phyloP scores from a whole-genome alignment of 2,329 filamentous ascomycete species.

The Coniochaeta pulveracea region DNA sequence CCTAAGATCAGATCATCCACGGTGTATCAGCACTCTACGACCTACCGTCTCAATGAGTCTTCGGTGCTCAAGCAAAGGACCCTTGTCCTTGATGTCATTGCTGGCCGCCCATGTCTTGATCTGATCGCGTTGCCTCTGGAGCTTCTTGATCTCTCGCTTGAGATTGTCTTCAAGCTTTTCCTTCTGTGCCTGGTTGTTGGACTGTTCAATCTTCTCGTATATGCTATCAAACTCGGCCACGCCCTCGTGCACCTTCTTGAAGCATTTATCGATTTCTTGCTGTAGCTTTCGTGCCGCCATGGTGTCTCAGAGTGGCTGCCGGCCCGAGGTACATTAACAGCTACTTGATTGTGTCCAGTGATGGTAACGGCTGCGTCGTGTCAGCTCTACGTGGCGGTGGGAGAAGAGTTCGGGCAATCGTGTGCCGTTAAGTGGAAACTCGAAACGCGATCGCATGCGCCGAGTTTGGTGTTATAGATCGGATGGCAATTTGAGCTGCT shows the following conservation, averaged over 20 bases:
- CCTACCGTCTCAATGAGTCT: slow-evolving; percentile 94
- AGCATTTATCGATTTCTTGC: slow-evolving; percentile 98
- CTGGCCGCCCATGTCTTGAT: slow-evolving; percentile 99
- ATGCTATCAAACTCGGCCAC: slow-evolving; percentile 87
- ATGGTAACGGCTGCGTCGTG: not conserved
- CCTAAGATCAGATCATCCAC: not conserved
- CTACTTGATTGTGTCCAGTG: not conserved
- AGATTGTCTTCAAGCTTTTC: slow-evolving; percentile 97
- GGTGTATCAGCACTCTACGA: slow-evolving; percentile 16
- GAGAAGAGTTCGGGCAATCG: too few relatives aligned
- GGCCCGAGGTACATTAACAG: not conserved
- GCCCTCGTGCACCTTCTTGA: slow-evolving; percentile 95
- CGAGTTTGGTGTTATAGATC: too few relatives aligned
- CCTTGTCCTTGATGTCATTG: slow-evolving; percentile 99
- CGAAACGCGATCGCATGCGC: too few relatives aligned
- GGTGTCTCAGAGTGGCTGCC: slow-evolving; percentile 20
- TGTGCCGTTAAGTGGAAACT: too few relatives aligned
- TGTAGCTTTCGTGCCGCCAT: slow-evolving; percentile 96
- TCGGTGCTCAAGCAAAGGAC: slow-evolving; percentile 82
- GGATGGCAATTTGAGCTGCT: too few relatives aligned
- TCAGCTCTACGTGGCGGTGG: too few relatives aligned
- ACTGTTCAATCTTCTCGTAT: slow-evolving; percentile 94
- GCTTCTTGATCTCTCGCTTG: slow-evolving; percentile 99
- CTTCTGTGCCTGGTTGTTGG: slow-evolving; percentile 87
- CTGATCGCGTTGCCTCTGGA: slow-evolving; percentile 92